Base-by-base conservation (phyloP, 202 grass and related monocot genomes). In the Carex sylvatica region DNA sequence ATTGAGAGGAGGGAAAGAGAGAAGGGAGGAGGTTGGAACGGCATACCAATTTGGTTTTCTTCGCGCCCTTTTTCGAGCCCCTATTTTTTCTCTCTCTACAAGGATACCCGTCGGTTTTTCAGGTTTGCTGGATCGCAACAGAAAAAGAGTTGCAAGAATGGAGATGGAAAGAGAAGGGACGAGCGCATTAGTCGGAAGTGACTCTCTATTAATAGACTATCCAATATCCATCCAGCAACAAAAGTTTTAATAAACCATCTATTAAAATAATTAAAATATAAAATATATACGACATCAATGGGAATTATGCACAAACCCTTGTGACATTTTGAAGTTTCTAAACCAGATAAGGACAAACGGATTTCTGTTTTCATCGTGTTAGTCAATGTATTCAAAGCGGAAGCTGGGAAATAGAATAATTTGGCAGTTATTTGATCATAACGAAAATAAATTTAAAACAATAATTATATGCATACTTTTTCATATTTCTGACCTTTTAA, bases 21-120 rank as follows among this genome's bases (percentile, higher is more conserved):
- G 56, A 77, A 62, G 9, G 38, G 26, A 70, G 49, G 72, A 76
- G 35, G 65, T 74, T 62, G 70, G 42, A 84, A 84, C 61, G 61
- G 79, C 18, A 61, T 28, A 51, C 61, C 61, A 81, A 81, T 51
- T 81, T 81, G 79, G 79, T 81, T 81, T 22, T 42, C 33, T 40
- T 47, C 20, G 18, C 59, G 16, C 19, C 58, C 33, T 44, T 5
- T 46, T 24, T 63, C 12, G 20, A 26, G 19, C 24, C 54, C 38
- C 71, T 75, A 24, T 28, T 33, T 75, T 0, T 75, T 59, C 53
- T 33, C 49, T 79, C 53, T 59, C 51, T 55, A 58, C 74, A 24
- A 35, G 71, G 71, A 31, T 28, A 28, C 31, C 28, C n/a, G 54
- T 61, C 15, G 9, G 4, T 79, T 60, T 62, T 36, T 42, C 54